Conservation (phyloP, 208 protist genomes). For the Leishmania lainsoni region DNA sequence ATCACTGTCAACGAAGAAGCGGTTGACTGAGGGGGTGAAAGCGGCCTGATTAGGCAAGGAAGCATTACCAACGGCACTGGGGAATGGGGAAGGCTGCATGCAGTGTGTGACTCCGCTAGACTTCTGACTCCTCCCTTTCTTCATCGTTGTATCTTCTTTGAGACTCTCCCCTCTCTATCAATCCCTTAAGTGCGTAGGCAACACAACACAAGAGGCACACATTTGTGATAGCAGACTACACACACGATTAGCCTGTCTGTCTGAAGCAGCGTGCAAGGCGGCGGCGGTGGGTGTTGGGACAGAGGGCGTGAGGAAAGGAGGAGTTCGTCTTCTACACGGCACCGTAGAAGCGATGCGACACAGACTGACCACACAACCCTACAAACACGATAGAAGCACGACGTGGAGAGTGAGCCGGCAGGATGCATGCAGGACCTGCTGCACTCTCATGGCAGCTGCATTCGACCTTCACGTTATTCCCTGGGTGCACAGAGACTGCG, state of each 20-base stretch:
- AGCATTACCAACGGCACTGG: background rate
- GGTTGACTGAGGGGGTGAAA: background rate
- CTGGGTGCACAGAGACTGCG: background rate
- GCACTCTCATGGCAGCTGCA: background rate
- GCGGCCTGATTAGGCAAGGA: background rate
- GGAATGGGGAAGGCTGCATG: background rate
- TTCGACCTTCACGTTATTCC: background rate
- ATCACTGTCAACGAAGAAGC: background rate
- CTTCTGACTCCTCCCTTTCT: background rate
- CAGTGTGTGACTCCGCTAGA: background rate
- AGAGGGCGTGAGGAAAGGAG: background rate
- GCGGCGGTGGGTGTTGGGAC: background rate
- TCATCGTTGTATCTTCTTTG: no score
- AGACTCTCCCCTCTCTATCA: background rate
- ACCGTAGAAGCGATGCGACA: background rate
- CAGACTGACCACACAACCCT: background rate
- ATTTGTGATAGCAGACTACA: background rate
- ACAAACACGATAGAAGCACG: background rate
- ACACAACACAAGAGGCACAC: background rate
- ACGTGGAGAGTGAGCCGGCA: background rate
- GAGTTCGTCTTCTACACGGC: background rate
- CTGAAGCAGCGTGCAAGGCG: background rate
- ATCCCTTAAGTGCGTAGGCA: background rate
- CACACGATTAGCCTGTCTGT: background rate
- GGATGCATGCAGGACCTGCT: background rate